phyloP scores from a whole-genome alignment of 306 rosid species.

The Castanopsis chinensis region DNA sequence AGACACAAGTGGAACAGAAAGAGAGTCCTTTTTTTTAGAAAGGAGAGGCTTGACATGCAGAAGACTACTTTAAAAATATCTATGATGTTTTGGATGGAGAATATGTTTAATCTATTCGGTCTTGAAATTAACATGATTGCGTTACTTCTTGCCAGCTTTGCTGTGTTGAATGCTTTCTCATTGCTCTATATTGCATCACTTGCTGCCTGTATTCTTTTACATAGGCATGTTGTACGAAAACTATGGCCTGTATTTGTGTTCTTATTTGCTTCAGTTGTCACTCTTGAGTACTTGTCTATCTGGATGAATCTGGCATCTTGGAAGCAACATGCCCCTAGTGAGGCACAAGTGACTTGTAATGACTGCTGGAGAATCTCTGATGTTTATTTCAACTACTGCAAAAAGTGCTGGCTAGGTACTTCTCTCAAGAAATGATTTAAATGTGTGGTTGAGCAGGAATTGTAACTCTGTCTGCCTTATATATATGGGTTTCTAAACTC shows the following conservation, averaged over 20 bases:
- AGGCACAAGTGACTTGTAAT: constrained; percentile 46
- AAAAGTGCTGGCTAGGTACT: constrained; percentile 90
- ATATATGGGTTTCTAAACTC: background rate
- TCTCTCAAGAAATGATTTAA: too few relatives aligned
- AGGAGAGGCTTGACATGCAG: constrained; percentile 90
- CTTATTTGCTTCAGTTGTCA: constrained; percentile 87
- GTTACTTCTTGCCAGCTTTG: constrained; percentile 88
- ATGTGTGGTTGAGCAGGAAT: too few relatives aligned
- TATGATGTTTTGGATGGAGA: constrained; percentile 87
- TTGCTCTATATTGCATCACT: constrained; percentile 71
- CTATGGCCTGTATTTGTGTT: constrained; percentile 79
- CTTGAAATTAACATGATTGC: constrained; percentile 98
- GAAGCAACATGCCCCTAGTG: constrained; percentile 34
- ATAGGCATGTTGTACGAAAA: constrained; percentile 61
- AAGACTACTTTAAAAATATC: constrained; percentile 65
- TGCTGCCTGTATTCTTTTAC: constrained; percentile 82
- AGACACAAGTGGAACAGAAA: constrained; percentile 91
- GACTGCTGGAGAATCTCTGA: constrained; percentile 80
- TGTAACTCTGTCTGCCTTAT: constrained; percentile 14
- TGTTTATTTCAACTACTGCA: constrained; percentile 60
- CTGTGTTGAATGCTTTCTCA: constrained; percentile 84
- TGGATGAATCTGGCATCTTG: constrained; percentile 58
- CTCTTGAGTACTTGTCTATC: constrained; percentile 72
- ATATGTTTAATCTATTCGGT: constrained; percentile 85
- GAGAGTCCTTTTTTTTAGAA: constrained; percentile 65